Evolutionary conservation across 352 stramenopile genomes (phyloP), one percentile per base, ranked within the genome.

Genomic region (Albugo laibachii): DNA sequence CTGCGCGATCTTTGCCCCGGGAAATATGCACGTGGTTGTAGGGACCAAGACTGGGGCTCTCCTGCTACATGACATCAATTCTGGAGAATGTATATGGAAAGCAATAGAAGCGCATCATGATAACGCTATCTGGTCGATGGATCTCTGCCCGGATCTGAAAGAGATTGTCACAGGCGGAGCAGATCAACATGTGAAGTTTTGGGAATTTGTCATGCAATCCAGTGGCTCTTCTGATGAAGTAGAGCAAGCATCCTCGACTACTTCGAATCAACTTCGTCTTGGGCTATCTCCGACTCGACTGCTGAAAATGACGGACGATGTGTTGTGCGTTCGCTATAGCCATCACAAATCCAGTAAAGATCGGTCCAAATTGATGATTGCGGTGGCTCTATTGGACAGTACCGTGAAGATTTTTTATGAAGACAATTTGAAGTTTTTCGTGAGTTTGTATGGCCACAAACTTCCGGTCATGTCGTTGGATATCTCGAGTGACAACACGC

Each of bases 391-490:
- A 34, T 55, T 97, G 24, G 96, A 99, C 62, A 96, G 78, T 52
- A 99, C 93, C 0, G 93, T 99, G 45, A 98, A 99, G 61, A 92
- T 99, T 11, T 99, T 99, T 65, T 97, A 97, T 63, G 92, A 99
- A 55, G 96, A 99, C 73, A 96, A 92, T 15, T 79, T 99, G 44
- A 99, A 99, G 65, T 99, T 99, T 60, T 98, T 97, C 48, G 65
- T 99, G 42, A 97, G 81, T 53, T 61, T 99, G 5, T 99, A 99
- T 60, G 96, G 96, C 11, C 96, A 99, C 66, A 98, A 98, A 53
- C 74, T 99, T 42, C 95, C 95, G 0, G 95, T 97, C 12, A 86
- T 99, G 58, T 88, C 85, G 8, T 89, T 99, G 66, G 94, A 98
- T 65, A 97, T 97, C 45, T 97, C 86, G 20, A 83, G 88, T 37